Conservation (phyloP, 768 basidiomycete species). For the Kwoniella bestiolae region DNA sequence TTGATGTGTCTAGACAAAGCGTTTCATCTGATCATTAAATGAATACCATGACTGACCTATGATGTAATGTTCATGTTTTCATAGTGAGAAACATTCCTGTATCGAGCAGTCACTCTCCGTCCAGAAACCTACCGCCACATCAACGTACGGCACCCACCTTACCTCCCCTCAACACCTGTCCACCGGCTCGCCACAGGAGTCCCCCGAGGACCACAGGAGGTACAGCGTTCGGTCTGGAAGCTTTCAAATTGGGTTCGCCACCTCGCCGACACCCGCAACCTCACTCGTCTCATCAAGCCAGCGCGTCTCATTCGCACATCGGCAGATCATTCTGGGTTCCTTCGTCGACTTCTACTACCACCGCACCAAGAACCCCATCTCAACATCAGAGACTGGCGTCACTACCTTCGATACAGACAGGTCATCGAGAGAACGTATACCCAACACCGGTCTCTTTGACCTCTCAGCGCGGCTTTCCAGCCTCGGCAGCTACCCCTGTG, state of each 20-base stretch:
- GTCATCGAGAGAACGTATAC: conserved; percentile 4
- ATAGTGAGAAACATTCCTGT: no score
- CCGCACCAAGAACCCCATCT: background rate
- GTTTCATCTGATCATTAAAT: background rate
- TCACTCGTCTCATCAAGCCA: background rate
- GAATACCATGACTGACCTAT: no score
- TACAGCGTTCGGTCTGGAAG: conserved; percentile 4
- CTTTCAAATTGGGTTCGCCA: conserved; percentile 8
- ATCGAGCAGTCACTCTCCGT: no score
- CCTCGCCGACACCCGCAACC: conserved; percentile 6
- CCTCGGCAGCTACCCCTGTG: background rate
- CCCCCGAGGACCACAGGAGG: background rate
- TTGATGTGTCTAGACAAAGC: background rate
- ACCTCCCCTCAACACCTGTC: background rate
- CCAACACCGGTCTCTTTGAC: conserved; percentile 11
- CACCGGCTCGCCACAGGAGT: background rate
- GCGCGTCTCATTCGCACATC: background rate
- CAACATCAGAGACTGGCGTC: conserved; percentile 11
- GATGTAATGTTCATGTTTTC: background rate
- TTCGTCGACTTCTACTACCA: background rate
- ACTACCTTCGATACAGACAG: background rate
- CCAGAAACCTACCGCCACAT: background rate
- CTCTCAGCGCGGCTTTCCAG: background rate
- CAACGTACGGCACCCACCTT: background rate
- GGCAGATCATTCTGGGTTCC: background rate